phyloP scores from a whole-genome alignment of 1,284 basidiomycete genomes.

The Leccinum subspadiceum region DNA sequence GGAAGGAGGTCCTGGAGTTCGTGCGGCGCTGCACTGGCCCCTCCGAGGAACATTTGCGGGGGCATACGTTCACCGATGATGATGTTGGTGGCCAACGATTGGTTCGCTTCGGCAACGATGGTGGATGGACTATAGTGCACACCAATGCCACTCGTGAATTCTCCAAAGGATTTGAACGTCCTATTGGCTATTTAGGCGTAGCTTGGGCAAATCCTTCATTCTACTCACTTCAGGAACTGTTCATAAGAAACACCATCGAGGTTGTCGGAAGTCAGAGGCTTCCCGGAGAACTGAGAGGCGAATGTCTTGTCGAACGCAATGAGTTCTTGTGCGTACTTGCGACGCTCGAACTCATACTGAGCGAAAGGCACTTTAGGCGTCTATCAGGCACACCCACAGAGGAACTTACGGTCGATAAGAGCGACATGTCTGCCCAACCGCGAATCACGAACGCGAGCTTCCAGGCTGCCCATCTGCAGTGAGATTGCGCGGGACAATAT shows the following conservation, averaged over 20 bases:
- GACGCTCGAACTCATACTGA: constrained; percentile 45
- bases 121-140: constrained; percentile 59
- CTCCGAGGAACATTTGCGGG: constrained; percentile 61
- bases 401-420: constrained; percentile 51
- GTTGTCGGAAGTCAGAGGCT: constrained; percentile 32
- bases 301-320: constrained; percentile 53
- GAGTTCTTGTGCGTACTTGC: constrained; percentile 48
- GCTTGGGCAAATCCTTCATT: constrained; percentile 16
- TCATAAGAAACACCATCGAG: constrained; percentile 42
- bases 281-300: constrained; percentile 48
- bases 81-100: constrained; percentile 46
- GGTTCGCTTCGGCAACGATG: constrained; percentile 43
- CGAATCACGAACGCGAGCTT: constrained; percentile 57
- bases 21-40: constrained; percentile 58
- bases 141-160: constrained; percentile 63
- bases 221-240: constrained; percentile 41
- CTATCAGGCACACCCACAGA: neutral
- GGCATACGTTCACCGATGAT: constrained; percentile 60
- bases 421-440: constrained; percentile 50
- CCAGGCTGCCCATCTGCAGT: constrained; percentile 40
- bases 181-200: constrained; percentile 43
- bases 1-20: constrained; percentile 71
- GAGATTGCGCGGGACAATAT: neutral
- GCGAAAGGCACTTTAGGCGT: neutral
- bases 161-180: constrained; percentile 55